Base-by-base conservation (phyloP, 2,329 filamentous ascomycete species). In the Macrophomina pseudophaseolina region DNA sequence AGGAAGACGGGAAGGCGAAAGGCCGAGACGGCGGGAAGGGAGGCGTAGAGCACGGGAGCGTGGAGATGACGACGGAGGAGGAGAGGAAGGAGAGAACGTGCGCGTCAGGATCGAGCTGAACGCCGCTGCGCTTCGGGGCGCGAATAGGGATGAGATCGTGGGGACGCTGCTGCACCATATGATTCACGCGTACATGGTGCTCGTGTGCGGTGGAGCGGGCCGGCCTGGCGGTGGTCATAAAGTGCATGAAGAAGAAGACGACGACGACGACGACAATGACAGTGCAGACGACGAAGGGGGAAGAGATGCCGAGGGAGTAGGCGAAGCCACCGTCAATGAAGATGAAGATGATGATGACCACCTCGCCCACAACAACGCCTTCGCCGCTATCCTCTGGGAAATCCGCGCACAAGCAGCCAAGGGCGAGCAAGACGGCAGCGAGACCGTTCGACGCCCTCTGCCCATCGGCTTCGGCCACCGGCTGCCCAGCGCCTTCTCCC, bases 121-220 rank as follows among this genome's bases (percentile, higher is more conserved):
- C 48, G 35, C 53, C 4, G 65, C 70, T 14, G 63, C 69, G 8
- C 69, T 76, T 23, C 66, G 71, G 12, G 70, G 73, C 12, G 74
- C 70, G 3, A 70, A 69, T 23, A 71, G 77, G 4, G 73, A 76
- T 54, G 73, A 78, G 11, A 71, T 80, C 32, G 68, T 81, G 14
- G 78, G 76, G 16, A 72, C 70, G 5, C 69, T 81, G 48, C 75
- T 82, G 5, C 80, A 82, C 66, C 80, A 82, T 52, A 82, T 82
- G 80, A 80, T 81, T 42, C 80, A 82, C 59, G 80, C 79, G 14
- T 82, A 78, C 70, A 80, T 81, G 66, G 72, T 81, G 3, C 72
- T 81, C n/a, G 76, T 77, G 60, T 82, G 80, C 59, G 78, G 78
- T 8, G 73, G 74, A 2, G 74, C 77, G 64, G 69, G 73, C 14